Conservation (phyloP, 1,284 basidiomycete species). For the Papiliotrema terrestris region DNA sequence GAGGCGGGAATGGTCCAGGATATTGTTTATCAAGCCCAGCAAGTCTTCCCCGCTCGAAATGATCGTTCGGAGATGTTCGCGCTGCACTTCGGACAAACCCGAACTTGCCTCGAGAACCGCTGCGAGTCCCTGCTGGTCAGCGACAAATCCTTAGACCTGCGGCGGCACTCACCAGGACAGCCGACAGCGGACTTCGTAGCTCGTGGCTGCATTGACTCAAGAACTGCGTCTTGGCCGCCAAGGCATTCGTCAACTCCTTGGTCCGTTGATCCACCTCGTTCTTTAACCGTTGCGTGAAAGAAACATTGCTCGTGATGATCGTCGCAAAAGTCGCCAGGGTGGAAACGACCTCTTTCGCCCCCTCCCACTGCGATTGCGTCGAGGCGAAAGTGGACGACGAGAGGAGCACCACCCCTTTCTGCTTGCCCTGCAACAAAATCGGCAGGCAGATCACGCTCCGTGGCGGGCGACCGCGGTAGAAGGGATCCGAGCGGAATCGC, state of each 20-base stretch:
- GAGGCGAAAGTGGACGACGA: slow-evolving; percentile 24
- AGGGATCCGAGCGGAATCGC: slow-evolving; percentile 27
- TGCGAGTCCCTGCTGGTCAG: slow-evolving; percentile 38
- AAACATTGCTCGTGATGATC: slow-evolving; percentile 29
- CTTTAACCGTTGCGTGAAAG: slow-evolving; percentile 29
- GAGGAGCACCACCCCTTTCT: slow-evolving; percentile 30
- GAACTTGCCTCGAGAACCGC: slow-evolving; percentile 45
- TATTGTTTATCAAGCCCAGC: slow-evolving; percentile 51
- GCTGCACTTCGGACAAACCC: slow-evolving; percentile 44
- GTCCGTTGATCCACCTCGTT: slow-evolving; percentile 31
- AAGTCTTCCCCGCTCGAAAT: slow-evolving; percentile 50
- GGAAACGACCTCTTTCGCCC: slow-evolving; percentile 23
- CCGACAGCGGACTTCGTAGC: slow-evolving; percentile 50
- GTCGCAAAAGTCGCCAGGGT: slow-evolving; percentile 36
- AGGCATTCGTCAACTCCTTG: slow-evolving; percentile 26
- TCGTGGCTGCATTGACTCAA: slow-evolving; percentile 49
- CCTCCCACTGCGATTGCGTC: slow-evolving; percentile 18
- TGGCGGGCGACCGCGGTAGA: slow-evolving; percentile 27
- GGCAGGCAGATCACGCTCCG: slow-evolving; percentile 32
- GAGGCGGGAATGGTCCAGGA: slow-evolving; percentile 51
- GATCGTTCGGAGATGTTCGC: slow-evolving; percentile 51
- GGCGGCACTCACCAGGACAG: slow-evolving; percentile 27
- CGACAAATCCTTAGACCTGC: neutral
- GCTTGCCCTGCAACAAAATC: slow-evolving; percentile 30
- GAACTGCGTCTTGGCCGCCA: slow-evolving; percentile 37